phyloP scores from a whole-genome alignment of 768 basidiomycete genomes.

The Suillus fuscotomentosus region DNA sequence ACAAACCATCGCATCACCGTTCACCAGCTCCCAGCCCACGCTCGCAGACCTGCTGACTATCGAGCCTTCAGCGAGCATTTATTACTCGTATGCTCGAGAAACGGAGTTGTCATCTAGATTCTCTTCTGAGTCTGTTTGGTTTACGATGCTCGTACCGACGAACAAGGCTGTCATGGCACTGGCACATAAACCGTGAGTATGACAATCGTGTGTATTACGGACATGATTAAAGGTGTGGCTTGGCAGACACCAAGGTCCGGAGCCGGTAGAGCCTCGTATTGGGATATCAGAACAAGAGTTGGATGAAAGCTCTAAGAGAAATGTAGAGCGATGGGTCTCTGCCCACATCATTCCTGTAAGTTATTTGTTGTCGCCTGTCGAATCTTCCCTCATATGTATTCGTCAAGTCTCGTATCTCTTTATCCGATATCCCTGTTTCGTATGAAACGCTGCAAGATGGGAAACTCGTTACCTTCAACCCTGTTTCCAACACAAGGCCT shows the following conservation, averaged over 20 bases:
- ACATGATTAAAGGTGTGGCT: background rate
- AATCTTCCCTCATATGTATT: background rate
- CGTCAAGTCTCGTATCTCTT: constrained; percentile 42
- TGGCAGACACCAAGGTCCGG: constrained; percentile 60
- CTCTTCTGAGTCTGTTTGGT: constrained; percentile 20
- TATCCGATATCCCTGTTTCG: constrained; percentile 36
- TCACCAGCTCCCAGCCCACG: constrained; percentile 48
- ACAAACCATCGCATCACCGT: constrained; percentile 32
- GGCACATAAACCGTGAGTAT: constrained; percentile 74
- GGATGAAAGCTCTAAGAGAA: constrained; percentile 55
- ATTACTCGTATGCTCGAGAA: constrained; percentile 81
- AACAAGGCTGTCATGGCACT: constrained; percentile 88
- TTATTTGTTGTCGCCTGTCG: background rate
- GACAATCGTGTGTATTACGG: background rate
- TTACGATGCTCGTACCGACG: constrained; percentile 77
- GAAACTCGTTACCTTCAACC: constrained; percentile 55
- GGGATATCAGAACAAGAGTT: constrained; percentile 68
- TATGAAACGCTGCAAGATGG: constrained; percentile 61
- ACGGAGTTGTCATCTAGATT: constrained; percentile 57
- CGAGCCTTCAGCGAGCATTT: constrained; percentile 73
- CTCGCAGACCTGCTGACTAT: constrained; percentile 79
- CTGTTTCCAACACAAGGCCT: constrained; percentile 28
- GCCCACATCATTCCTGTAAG: constrained; percentile 81
- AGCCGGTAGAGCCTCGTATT: constrained; percentile 39
- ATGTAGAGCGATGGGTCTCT: constrained; percentile 79